A percentile compares a stretch with the other conserved stretches of the same genome.
Evolutionary conservation across 1,139 yeast species (phyloP).

Genomic region (Geotrichum fermentans): DNA sequence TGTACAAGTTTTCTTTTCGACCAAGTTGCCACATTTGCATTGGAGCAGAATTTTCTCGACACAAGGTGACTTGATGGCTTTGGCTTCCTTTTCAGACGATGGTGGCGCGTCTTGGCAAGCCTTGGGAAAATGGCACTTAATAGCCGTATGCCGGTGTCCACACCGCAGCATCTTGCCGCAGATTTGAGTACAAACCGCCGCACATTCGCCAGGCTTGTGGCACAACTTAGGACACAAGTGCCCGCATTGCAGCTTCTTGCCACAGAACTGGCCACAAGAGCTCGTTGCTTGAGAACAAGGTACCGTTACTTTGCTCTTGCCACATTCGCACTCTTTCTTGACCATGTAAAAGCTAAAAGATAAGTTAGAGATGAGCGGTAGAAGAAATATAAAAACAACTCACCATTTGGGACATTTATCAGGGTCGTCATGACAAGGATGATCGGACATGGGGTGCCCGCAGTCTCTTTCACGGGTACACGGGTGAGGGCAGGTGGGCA

Average conservation of each 20-base stretch:
- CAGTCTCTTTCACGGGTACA: constrained; percentile 61
- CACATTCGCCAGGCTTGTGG: constrained; percentile 42
- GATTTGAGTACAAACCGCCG: constrained; percentile 38
- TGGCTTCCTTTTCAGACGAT: constrained; percentile 17
- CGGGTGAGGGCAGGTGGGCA: constrained; percentile 64
- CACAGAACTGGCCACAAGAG: constrained; percentile 70
- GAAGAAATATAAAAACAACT: background rate
- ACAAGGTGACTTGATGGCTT: constrained; percentile 38
- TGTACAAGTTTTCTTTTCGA: constrained; percentile 10
- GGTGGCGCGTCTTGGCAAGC: constrained; percentile 39
- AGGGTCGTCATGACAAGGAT: constrained; percentile 66
- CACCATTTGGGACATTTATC: constrained; percentile 66
- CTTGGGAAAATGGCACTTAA: constrained; percentile 57
- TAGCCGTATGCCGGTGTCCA: constrained; percentile 58
- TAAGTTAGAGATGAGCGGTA: background rate
- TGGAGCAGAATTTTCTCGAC: constrained; percentile 12
- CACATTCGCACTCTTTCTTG: constrained; percentile 66
- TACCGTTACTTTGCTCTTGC: constrained; percentile 53
- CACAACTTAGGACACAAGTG: constrained; percentile 66
- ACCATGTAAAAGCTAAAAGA: constrained; percentile 49
- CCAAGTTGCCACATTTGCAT: constrained; percentile 21
- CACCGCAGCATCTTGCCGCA: constrained; percentile 64
- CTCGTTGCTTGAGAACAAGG: constrained; percentile 66
- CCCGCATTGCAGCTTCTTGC: constrained; percentile 55
- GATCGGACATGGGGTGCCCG: constrained; percentile 73